Conservation (phyloP, 495 filamentous ascomycete species). For the Hypoxylon fuscum region DNA sequence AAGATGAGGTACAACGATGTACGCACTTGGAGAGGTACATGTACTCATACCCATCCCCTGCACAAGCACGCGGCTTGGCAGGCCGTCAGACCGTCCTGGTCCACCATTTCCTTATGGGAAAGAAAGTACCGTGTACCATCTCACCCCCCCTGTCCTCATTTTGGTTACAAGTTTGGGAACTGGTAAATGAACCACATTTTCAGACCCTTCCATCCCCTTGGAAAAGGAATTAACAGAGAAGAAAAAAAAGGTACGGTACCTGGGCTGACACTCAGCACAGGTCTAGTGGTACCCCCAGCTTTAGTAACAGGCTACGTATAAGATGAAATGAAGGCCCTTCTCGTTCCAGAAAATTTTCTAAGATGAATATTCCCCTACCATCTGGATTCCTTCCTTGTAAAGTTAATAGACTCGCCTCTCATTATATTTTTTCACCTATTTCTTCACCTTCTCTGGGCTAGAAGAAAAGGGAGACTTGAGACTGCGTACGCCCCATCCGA, state of each 20-base stretch:
- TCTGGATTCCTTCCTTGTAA: conserved; percentile 32
- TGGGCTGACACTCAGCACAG: conserved; percentile 35
- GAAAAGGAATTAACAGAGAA: conserved; percentile 35
- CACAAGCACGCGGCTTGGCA: conserved; percentile 37
- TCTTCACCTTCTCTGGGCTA: conserved; percentile 17
- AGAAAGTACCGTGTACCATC: conserved; percentile 28
- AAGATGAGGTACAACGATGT: conserved; percentile 12
- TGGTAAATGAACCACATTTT: conserved; percentile 44
- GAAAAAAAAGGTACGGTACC: conserved; percentile 33
- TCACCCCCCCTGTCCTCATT: conserved; percentile 35
- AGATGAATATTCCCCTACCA: conserved; percentile 35
- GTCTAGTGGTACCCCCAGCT: conserved; percentile 38
- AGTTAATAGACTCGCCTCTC: conserved; percentile 32
- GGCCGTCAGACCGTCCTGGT: conserved; percentile 27
- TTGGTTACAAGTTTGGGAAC: conserved; percentile 36
- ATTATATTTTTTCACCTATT: conserved; percentile 13
- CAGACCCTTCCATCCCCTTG: conserved; percentile 36
- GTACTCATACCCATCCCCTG: conserved; percentile 17
- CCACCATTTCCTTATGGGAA: conserved; percentile 19
- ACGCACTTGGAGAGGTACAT: conserved; percentile 21
- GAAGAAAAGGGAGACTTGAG: conserved; percentile 26
- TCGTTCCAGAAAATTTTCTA: conserved; percentile 35
- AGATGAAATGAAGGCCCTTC: conserved; percentile 42
- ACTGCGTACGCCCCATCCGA: conserved; percentile 30
- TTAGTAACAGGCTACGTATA: conserved; percentile 37